These are phyloP conservation scores for Penicillium sp. DNA, from an alignment of 2,329 filamentous ascomycete genomes.

Conservation along the genomic window DNA sequence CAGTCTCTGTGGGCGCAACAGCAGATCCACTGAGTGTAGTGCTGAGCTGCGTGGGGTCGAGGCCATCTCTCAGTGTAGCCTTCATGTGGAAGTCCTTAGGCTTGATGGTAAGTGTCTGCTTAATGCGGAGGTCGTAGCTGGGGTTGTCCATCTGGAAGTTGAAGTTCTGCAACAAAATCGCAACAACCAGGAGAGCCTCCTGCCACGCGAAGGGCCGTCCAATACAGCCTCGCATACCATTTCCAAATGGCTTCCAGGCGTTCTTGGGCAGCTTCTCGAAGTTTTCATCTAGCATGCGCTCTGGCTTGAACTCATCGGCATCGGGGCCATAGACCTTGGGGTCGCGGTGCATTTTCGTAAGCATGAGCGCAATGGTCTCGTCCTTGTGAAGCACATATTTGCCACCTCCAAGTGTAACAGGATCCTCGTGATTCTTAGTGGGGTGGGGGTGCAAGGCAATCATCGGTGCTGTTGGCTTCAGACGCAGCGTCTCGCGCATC, in stretches of 20 bases:
- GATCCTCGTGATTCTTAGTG: slow-evolving; percentile 40
- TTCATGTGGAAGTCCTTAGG: slow-evolving; percentile 62
- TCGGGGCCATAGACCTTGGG: slow-evolving; percentile 65
- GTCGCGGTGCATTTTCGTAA: slow-evolving; percentile 61
- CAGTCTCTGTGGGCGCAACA: slow-evolving; percentile 11
- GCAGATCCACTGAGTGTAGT: slow-evolving; percentile 32
- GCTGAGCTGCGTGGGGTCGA: slow-evolving; percentile 48
- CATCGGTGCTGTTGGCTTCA: slow-evolving; percentile 59
- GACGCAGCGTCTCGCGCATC: slow-evolving; percentile 63
- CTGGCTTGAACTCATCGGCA: slow-evolving; percentile 65
- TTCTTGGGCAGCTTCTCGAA: slow-evolving; percentile 65
- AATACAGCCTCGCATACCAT: slow-evolving; percentile 69
- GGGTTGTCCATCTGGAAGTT: slow-evolving; percentile 64
- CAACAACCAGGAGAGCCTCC: slow-evolving; percentile 62
- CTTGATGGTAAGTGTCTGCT: slow-evolving; percentile 43
- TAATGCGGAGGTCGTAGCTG: slow-evolving; percentile 41
- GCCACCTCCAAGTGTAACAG: slow-evolving; percentile 55
- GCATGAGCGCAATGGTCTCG: slow-evolving; percentile 51
- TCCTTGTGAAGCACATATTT: slow-evolving; percentile 60
- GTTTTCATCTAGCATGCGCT: slow-evolving; percentile 68
- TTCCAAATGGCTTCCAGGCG: slow-evolving; percentile 73
- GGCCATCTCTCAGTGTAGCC: slow-evolving; percentile 54
- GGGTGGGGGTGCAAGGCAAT: slow-evolving; percentile 55
- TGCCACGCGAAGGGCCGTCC: slow-evolving; percentile 74
- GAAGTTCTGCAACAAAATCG: slow-evolving; percentile 69